phyloP scores from a whole-genome alignment of 805 yeast genomes.

The Kuraishia floccosa region DNA sequence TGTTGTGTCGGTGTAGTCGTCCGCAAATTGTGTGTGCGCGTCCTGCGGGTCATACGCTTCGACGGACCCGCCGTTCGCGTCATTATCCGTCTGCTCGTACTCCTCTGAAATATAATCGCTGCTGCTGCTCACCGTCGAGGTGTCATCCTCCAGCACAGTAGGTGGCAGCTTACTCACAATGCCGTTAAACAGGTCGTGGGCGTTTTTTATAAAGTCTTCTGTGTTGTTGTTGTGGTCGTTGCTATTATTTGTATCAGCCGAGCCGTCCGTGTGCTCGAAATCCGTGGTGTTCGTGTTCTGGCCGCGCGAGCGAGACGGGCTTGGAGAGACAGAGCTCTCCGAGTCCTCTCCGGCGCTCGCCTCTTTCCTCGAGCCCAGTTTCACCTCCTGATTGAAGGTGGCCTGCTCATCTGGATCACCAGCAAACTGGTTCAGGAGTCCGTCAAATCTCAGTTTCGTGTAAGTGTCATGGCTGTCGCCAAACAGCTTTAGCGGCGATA shows the following conservation, averaged over 20 bases:
- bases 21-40: background rate
- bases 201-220: constrained; percentile 10
- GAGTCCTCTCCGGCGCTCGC: no score
- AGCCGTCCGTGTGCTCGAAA: constrained; percentile 3
- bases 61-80: background rate
- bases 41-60: background rate
- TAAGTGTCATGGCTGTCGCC: constrained; percentile 17
- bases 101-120: constrained; percentile 17
- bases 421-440: constrained; percentile 10
- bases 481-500: constrained; percentile 19
- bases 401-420: no score
- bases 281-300: no score
- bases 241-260: background rate
- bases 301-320: no score
- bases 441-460: constrained; percentile 15
- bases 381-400: no score
- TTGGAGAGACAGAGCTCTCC: no score
- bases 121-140: constrained; percentile 10
- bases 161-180: constrained; percentile 7
- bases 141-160: constrained; percentile 1
- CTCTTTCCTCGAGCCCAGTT: no score
- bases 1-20: background rate
- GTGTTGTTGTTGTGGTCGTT: constrained; percentile 4
- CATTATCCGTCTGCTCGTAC: constrained; percentile 10
- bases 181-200: constrained; percentile 10